These are phyloP conservation scores for Saccharomyces uvarum DNA, from an alignment of 1,139 yeast species.

Conservation along the genomic window DNA sequence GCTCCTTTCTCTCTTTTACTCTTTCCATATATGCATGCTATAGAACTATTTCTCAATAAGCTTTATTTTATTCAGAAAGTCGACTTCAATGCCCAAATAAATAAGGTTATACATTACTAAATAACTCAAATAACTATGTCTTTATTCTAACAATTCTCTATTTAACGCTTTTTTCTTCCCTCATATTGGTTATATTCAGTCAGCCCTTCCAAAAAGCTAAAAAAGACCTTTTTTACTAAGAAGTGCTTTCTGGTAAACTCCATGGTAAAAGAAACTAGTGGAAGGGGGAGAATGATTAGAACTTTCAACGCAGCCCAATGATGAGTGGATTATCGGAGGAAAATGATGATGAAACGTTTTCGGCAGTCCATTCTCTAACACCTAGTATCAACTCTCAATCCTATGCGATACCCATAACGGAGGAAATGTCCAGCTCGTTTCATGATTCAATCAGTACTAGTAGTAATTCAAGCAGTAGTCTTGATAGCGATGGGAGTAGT, in stretches of 20 bases:
- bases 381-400: conserved; percentile 26
- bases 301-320: not conserved
- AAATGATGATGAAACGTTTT: conserved; percentile 7
- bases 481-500: not conserved
- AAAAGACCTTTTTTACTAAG: not conserved
- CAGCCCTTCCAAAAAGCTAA: not conserved
- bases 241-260: not conserved
- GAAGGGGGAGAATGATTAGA: not conserved
- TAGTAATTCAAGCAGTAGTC: not conserved
- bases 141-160: not conserved
- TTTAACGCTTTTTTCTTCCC: not conserved
- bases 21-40: not conserved
- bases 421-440: conserved; percentile 10
- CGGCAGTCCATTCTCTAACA: conserved; percentile 14
- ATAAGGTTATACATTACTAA: not conserved
- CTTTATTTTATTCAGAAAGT: not conserved
- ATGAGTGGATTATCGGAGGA: not conserved
- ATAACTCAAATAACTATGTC: not conserved
- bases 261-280: not conserved
- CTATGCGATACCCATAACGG: conserved; percentile 25
- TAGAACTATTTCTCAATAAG: not conserved
- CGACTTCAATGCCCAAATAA: not conserved
- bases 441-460: conserved; percentile 3
- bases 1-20: not conserved
- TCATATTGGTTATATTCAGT: not conserved